phyloP scores from a whole-genome alignment of 768 basidiomycete genomes.

The Leccinum rimulosum region DNA sequence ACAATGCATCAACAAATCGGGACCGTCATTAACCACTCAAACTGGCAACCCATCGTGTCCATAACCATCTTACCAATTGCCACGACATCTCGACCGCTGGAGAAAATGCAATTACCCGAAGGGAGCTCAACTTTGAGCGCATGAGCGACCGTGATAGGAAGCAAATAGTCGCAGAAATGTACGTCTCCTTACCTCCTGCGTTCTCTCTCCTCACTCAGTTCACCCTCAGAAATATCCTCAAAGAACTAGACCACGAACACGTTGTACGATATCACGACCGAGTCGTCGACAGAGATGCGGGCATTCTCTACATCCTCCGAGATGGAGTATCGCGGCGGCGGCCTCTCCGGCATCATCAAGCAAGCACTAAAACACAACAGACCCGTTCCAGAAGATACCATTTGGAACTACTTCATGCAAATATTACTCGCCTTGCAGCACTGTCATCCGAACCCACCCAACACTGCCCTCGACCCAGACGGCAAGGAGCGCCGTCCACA shows the following conservation, averaged over 20 bases:
- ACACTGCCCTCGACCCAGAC: constrained; percentile 34
- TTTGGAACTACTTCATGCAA: constrained; percentile 97
- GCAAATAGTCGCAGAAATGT: constrained; percentile 99
- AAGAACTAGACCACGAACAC: constrained; percentile 91
- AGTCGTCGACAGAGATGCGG: constrained; percentile 84
- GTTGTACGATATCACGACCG: constrained; percentile 96
- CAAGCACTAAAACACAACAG: constrained; percentile 65
- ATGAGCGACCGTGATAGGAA: constrained; percentile 96
- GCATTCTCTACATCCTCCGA: constrained; percentile 92
- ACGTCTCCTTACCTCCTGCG: constrained; percentile 31
- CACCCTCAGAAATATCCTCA: constrained; percentile 81
- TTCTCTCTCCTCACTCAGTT: neutral
- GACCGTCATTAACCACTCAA: too few species aligned
- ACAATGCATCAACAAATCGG: too few species aligned
- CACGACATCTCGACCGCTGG: too few species aligned
- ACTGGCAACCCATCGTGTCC: too few species aligned
- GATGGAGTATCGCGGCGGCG: constrained; percentile 99
- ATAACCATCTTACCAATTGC: too few species aligned
- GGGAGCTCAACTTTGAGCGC: constrained; percentile 95
- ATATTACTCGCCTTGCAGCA: constrained; percentile 85
- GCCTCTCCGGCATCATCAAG: constrained; percentile 86
- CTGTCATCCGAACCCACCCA: constrained; percentile 85
- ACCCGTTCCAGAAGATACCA: constrained; percentile 84
- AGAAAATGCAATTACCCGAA: too few species aligned
- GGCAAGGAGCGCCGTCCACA: constrained; percentile 60